Percentiles rank a stretch among this genome's conserved stretches.
These are phyloP conservation scores for Pyropia haitanensis DNA, from an alignment of 23 red algal genomes.

Conservation along the genomic window DNA sequence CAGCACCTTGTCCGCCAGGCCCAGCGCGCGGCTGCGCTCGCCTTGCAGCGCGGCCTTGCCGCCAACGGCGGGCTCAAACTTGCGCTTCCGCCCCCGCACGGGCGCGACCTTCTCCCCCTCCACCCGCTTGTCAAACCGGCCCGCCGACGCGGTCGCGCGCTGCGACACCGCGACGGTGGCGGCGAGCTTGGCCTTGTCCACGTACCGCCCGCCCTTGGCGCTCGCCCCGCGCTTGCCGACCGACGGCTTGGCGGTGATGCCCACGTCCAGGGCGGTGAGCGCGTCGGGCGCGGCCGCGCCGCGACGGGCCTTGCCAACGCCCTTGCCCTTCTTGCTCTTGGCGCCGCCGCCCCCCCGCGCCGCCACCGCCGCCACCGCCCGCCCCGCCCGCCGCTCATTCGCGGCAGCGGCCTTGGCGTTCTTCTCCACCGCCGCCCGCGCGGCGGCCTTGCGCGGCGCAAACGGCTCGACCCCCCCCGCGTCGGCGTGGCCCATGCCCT, in stretches of 20 bases:
- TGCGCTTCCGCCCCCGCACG: conserved; percentile 25
- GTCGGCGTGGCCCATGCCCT: conserved; percentile 22
- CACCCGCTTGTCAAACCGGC: conserved; percentile 48
- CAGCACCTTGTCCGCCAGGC: too few relatives aligned
- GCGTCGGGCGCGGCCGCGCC: neutral
- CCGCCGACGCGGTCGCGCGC: conserved; percentile 53
- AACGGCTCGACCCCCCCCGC: conserved; percentile 14
- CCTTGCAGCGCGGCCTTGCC: conserved; percentile 19
- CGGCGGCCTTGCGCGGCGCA: conserved; percentile 16
- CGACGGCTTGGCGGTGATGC: conserved; percentile 10
- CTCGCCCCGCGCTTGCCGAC: neutral
- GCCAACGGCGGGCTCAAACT: conserved; percentile 10
- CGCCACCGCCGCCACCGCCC: neutral
- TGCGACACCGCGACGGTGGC: conserved; percentile 33
- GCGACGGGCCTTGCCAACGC: too few relatives aligned
- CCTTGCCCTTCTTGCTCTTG: neutral
- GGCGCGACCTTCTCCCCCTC: conserved; percentile 31
- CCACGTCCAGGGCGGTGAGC: conserved; percentile 46
- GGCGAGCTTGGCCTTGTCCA: conserved; percentile 29
- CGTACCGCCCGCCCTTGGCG: conserved; percentile 12
- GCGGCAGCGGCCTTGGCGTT: conserved; percentile 29
- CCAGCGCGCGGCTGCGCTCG: conserved; percentile 3
- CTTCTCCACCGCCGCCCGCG: conserved; percentile 26
- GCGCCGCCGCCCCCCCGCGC: neutral
- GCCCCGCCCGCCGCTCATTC: conserved; percentile 10